These are phyloP conservation scores for Houttuynia cordata DNA, from an alignment of 164 flowering plant species.

Conservation along the genomic window DNA sequence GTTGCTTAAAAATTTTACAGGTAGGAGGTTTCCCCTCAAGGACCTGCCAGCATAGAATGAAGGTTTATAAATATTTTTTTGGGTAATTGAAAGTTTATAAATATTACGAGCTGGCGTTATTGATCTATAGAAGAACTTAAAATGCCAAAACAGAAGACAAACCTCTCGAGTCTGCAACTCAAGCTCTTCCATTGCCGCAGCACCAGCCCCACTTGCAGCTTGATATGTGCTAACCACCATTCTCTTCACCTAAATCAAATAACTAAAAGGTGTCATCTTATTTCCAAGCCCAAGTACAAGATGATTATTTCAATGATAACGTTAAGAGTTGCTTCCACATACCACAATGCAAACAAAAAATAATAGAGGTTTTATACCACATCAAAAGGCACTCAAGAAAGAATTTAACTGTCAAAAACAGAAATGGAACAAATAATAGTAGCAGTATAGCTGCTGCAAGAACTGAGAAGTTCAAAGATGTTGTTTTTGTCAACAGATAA, in stretches of 20 bases:
- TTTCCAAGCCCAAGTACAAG: too few species aligned
- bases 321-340: too few species aligned
- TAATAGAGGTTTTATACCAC: too few species aligned
- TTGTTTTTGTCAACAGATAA: too few species aligned
- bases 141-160: constrained; percentile 6
- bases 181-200: constrained; percentile 99
- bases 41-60: constrained; percentile 32
- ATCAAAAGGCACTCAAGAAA: too few species aligned
- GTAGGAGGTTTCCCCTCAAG: constrained; percentile 86
- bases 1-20: constrained; percentile 80
- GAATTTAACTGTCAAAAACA: too few species aligned
- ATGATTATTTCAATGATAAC: too few species aligned
- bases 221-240: constrained; percentile 99
- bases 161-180: constrained; percentile 96
- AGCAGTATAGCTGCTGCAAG: too few species aligned
- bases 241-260: constrained; percentile 45
- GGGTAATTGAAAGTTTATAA: too few species aligned
- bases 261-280: neutral
- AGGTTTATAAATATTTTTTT: neutral
- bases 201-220: constrained; percentile 99
- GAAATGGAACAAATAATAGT: too few species aligned
- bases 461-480: too few species aligned
- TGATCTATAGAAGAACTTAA: neutral
- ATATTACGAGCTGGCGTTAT: neutral
- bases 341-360: too few species aligned